These are phyloP conservation scores for Mortierella sp. DNA, from an alignment of 371 early-diverging fungal genomes.

Conservation along the genomic window DNA sequence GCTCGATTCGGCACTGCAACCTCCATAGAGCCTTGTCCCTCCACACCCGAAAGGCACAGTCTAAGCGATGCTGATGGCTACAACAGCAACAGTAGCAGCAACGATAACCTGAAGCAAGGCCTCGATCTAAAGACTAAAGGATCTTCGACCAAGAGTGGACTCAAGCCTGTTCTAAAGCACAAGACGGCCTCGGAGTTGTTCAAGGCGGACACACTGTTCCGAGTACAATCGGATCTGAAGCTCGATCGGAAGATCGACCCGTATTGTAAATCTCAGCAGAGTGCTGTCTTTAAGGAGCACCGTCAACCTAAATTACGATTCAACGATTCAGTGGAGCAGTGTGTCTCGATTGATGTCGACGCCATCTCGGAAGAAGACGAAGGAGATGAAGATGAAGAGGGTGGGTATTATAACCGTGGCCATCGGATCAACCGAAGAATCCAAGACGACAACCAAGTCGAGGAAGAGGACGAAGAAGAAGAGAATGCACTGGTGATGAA, in stretches of 20 bases:
- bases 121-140: background rate
- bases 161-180: conserved; percentile 41
- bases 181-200: conserved; percentile 51
- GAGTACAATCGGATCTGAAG: conserved; percentile 57
- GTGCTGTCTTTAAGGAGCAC: conserved; percentile 35
- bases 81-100: too few species aligned
- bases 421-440: too few species aligned
- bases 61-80: too few species aligned
- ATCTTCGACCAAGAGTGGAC: background rate
- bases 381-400: conserved; percentile 16
- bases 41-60: too few species aligned
- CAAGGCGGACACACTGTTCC: conserved; percentile 46
- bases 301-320: conserved; percentile 70
- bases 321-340: conserved; percentile 75
- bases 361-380: conserved; percentile 39
- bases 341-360: conserved; percentile 60
- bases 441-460: too few species aligned
- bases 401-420: too few species aligned
- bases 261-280: conserved; percentile 53
- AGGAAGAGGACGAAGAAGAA: too few species aligned
- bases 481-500: conserved; percentile 22
- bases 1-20: conserved; percentile 32
- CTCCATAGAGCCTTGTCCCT: too few species aligned
- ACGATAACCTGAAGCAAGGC: too few species aligned
- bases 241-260: conserved; percentile 60